Evolutionary conservation across 305 asterid species (phyloP), one percentile per base, ranked within the genome.

Genomic region (Solanum hybrid): DNA sequence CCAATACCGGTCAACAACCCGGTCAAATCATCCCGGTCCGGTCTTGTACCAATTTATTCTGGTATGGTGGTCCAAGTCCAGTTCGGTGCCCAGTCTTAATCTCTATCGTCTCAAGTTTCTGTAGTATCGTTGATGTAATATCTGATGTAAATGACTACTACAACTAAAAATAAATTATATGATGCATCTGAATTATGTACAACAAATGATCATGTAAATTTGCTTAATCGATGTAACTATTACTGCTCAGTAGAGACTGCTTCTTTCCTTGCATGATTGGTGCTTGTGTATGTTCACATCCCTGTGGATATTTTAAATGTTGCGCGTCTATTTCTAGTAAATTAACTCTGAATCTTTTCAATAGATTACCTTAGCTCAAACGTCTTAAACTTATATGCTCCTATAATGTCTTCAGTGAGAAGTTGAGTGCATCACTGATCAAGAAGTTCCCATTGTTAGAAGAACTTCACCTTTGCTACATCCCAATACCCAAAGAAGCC

Each of bases 301-400:
- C 87, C 29, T 1, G 29, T 6, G 3, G 33, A 80, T 39, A 11
- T 46, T 46, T 46, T 29, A 46, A 83, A 29, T 46, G 18, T 4
- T 46, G 18, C 39, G 51, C 46, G 20, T 11, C 11, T 83, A 31
- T 29, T 46, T 83, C 29, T 46, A 9, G 87, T 83, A 35, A 39
- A 83, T 83, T 18, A 83, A 83, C 73, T 42, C 37, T 39, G 22
- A 12, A 64, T 16, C 26, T 35, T 86, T 84, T 42, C 37, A 42
- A 88, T 87, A 91, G 91, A 46, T 79, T 90, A 24, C 18, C 87
- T n/a, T 86, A 89, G 75, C 90, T 91, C 86, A 91, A 85, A 36
- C 81, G 61, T 31, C 51, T 40, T 40, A 0, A 40, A 40, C 51
- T 12, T 12, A 40, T 40, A 79, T 51, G 39, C 36, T 87, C 91